Percentiles rank a stretch among this genome's conserved stretches.
Evolutionary conservation across 148 eudicot genomes (phyloP).

Genomic region (Dianthus caryophyllus): DNA sequence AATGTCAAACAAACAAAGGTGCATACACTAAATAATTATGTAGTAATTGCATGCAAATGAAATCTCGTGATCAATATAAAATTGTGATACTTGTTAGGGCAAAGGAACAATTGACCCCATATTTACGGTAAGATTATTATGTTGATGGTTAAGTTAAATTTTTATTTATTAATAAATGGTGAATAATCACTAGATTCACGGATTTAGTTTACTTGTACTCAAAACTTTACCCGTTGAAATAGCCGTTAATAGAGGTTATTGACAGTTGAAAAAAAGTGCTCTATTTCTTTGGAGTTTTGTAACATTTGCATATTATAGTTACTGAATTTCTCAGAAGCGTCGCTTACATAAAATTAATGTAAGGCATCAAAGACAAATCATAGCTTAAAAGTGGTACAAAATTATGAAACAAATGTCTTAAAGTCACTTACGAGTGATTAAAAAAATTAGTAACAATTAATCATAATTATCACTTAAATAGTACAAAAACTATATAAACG

Average conservation of each 20-base stretch:
- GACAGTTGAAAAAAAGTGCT: constrained; percentile 18
- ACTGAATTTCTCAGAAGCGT: no score
- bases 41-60: neutral
- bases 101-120: neutral
- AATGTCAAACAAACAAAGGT: no score
- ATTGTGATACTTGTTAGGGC: neutral
- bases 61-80: neutral
- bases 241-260: constrained; percentile 33
- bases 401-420: no score
- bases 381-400: no score
- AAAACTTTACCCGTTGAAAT: neutral
- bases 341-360: no score
- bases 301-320: neutral
- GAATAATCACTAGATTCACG: neutral
- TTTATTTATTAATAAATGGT: neutral
- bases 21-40: no score
- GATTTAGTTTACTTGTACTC: neutral
- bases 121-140: neutral
- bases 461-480: no score
- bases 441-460: no score
- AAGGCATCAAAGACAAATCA: no score
- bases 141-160: neutral
- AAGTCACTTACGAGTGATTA: no score
- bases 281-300: neutral
- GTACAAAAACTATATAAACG: no score